Evolutionary conservation across 1,284 basidiomycete genomes (phyloP).

Genomic region (Phylloboletellus chloephorus): DNA sequence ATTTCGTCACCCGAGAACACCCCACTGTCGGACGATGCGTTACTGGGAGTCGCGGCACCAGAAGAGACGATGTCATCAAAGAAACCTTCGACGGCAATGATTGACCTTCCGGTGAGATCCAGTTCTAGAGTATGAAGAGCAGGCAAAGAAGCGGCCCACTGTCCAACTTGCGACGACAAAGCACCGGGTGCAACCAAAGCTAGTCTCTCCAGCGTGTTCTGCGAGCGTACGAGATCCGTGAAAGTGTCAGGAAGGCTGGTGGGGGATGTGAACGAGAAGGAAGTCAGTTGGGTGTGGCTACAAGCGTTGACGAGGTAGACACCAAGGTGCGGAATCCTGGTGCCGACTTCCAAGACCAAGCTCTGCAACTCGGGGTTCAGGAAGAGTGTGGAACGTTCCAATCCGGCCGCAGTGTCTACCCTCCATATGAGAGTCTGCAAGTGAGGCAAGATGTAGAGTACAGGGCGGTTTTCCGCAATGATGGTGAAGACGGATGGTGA

Average conservation of each 20-base stretch:
- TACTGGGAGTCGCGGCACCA: slow-evolving; percentile 62
- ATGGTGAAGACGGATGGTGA: slow-evolving; percentile 59
- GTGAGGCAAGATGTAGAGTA: slow-evolving; percentile 59
- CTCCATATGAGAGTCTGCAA: slow-evolving; percentile 67
- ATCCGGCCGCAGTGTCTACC: slow-evolving; percentile 55
- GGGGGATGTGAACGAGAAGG: slow-evolving; percentile 63
- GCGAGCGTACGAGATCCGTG: slow-evolving; percentile 54
- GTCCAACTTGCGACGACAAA: slow-evolving; percentile 58
- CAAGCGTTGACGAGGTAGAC: slow-evolving; percentile 59
- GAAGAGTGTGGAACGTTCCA: slow-evolving; percentile 61
- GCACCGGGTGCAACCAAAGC: slow-evolving; percentile 66
- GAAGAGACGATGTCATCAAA: slow-evolving; percentile 65
- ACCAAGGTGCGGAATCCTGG: slow-evolving; percentile 51
- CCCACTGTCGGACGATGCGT: slow-evolving; percentile 64
- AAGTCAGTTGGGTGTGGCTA: slow-evolving; percentile 52
- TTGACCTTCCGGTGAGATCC: slow-evolving; percentile 61
- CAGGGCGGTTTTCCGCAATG: slow-evolving; percentile 57
- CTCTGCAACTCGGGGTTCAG: slow-evolving; percentile 53
- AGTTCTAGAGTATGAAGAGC: slow-evolving; percentile 57
- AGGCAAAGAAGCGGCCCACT: slow-evolving; percentile 59
- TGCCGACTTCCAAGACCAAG: slow-evolving; percentile 57
- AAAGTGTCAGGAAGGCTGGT: slow-evolving; percentile 65
- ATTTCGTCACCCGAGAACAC: slow-evolving; percentile 69
- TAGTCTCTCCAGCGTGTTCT: slow-evolving; percentile 56
- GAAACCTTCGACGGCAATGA: slow-evolving; percentile 67